Conservation (phyloP, 2,329 filamentous ascomycete species). For the Alternaria sp. region DNA sequence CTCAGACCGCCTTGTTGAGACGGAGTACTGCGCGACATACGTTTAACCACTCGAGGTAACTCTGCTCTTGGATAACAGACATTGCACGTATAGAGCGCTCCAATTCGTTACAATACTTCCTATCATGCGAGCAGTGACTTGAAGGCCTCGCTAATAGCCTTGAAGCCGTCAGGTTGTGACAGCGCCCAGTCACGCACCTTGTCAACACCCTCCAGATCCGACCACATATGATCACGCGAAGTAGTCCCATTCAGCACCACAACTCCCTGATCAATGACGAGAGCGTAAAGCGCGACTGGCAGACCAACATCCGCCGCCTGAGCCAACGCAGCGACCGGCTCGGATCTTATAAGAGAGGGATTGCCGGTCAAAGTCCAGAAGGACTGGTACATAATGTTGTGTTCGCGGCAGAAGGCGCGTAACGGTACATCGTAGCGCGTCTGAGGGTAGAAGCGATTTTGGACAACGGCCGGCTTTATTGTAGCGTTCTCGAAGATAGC, state of each 20-base stretch:
- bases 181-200: conserved; percentile 53
- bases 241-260: conserved; percentile 65
- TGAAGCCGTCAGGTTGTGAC: conserved; percentile 58
- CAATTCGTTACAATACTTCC: neutral
- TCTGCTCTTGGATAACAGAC: neutral
- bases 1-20: neutral
- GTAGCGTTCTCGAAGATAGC: conserved; percentile 56
- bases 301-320: conserved; percentile 48
- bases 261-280: conserved; percentile 61
- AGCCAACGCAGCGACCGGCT: conserved; percentile 60
- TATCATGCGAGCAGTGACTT: neutral
- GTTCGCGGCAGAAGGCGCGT: conserved; percentile 61
- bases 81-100: neutral
- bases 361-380: conserved; percentile 70
- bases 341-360: conserved; percentile 56
- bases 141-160: conserved; percentile 38
- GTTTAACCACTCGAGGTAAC: neutral
- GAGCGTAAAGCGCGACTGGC: conserved; percentile 60
- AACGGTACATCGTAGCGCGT: conserved; percentile 67
- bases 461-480: conserved; percentile 68
- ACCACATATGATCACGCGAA: conserved; percentile 57
- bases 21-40: neutral
- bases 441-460: conserved; percentile 73
- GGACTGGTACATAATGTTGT: conserved; percentile 62
- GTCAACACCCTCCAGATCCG: conserved; percentile 57